phyloP scores from a whole-genome alignment of 2,329 filamentous ascomycete genomes.

The Aspergillus puulaauensis region DNA sequence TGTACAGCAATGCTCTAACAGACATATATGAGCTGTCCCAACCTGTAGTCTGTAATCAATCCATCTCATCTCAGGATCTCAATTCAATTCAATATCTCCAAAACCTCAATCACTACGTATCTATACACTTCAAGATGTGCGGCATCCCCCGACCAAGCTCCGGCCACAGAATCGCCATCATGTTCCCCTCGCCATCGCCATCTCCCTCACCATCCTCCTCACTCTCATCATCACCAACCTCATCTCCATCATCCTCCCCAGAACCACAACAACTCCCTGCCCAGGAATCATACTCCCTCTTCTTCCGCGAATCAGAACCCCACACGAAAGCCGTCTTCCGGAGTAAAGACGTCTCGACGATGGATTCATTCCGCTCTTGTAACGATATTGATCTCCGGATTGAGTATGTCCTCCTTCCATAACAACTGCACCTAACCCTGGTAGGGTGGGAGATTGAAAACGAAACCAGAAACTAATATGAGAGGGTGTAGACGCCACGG shows the following conservation, averaged over 20 bases:
- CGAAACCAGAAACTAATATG: not conserved
- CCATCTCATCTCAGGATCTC: not conserved
- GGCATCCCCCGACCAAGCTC: conserved; percentile 50
- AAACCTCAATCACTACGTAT: not conserved
- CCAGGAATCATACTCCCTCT: conserved; percentile 27
- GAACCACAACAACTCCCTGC: conserved; percentile 1
- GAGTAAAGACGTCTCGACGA: conserved; percentile 22
- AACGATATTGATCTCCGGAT: conserved; percentile 30
- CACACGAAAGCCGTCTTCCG: conserved; percentile 27
- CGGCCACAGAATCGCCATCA: conserved; percentile 35
- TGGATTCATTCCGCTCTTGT: conserved; percentile 20
- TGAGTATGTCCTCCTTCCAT: conserved; percentile 26
- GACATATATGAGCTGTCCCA: not conserved
- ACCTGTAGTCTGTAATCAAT: not conserved
- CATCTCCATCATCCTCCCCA: conserved; percentile 9
- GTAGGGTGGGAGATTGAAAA: conserved; percentile 3
- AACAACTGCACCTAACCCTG: not conserved
- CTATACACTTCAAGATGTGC: conserved; percentile 36
- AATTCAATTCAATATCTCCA: not conserved
- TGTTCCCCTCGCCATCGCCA: conserved; percentile 25
- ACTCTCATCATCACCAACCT: conserved; percentile 28
- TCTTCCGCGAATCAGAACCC: conserved; percentile 24
- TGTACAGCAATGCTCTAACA: not conserved
- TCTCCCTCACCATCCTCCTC: conserved; percentile 26
- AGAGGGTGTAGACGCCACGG: conserved; percentile 22